A percentile compares a stretch with the other conserved stretches of the same genome.
phyloP scores from a whole-genome alignment of 2,329 filamentous ascomycete species.

The Talaromyces sp. region DNA sequence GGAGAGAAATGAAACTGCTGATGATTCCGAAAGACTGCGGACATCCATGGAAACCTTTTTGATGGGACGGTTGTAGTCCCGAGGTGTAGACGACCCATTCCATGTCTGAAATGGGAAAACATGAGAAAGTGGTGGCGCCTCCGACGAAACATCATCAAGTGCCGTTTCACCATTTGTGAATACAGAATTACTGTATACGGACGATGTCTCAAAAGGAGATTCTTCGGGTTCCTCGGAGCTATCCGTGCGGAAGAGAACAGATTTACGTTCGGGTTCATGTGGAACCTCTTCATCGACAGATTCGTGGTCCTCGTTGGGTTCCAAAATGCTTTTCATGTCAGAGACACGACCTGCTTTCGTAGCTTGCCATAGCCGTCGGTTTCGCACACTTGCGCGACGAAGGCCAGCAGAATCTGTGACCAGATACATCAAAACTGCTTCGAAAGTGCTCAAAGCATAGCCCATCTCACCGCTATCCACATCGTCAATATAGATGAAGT shows the following conservation, averaged over 20 bases:
- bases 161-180: conserved; percentile 21
- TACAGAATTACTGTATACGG: conserved; percentile 24
- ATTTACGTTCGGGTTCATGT: conserved; percentile 44
- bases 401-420: conserved; percentile 78
- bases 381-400: conserved; percentile 80
- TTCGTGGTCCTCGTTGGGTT: conserved; percentile 62
- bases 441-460: conserved; percentile 93
- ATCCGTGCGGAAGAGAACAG: conserved; percentile 39
- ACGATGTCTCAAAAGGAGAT: conserved; percentile 23
- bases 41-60: conserved; percentile 91
- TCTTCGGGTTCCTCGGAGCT: conserved; percentile 33
- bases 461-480: conserved; percentile 95
- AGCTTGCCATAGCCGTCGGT: conserved; percentile 86
- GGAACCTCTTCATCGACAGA: conserved; percentile 30
- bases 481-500: conserved; percentile 97
- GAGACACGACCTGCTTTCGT: conserved; percentile 74
- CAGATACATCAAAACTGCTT: conserved; percentile 89
- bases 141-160: conserved; percentile 20
- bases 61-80: conserved; percentile 54
- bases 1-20: conserved; percentile 80
- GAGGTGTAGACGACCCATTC: conserved; percentile 46
- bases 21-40: conserved; percentile 83
- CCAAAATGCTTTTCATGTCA: conserved; percentile 76
- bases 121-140: conserved; percentile 64
- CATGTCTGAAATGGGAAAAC: conserved; percentile 87